phyloP scores from a whole-genome alignment of 2,329 filamentous ascomycete genomes.

The Elsinoe ampelina region DNA sequence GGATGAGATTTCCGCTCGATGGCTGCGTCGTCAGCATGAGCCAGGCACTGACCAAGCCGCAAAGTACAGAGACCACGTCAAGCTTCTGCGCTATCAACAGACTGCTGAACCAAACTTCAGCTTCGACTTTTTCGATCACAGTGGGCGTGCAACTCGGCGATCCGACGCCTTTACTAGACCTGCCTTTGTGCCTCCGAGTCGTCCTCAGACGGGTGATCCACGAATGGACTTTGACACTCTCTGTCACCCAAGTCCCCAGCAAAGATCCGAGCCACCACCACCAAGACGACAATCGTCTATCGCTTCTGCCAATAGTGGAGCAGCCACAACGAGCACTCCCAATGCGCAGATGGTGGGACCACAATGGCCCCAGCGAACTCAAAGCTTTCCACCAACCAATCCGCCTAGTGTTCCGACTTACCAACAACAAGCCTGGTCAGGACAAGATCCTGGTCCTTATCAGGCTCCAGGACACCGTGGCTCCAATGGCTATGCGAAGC shows the following conservation, averaged over 20 bases:
- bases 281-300: neutral
- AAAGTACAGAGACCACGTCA: neutral
- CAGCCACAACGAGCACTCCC: neutral
- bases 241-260: neutral
- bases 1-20: neutral
- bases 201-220: neutral
- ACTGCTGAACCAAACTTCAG: neutral
- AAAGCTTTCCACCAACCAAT: neutral
- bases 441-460: neutral
- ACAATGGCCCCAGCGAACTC: neutral
- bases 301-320: neutral
- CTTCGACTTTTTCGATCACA: constrained; percentile 5
- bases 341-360: neutral
- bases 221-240: constrained; percentile 1
- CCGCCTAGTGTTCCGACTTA: neutral
- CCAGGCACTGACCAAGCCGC: neutral
- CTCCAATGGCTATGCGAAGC: neutral
- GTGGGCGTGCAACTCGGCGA: neutral
- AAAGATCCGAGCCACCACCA: neutral
- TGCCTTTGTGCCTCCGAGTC: neutral
- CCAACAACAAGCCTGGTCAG: neutral
- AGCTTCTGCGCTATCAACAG: neutral
- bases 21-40: neutral
- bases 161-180: neutral
- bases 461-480: neutral